Evolutionary conservation across 768 basidiomycete genomes (phyloP).

Genomic region (Leccinum variicolor): DNA sequence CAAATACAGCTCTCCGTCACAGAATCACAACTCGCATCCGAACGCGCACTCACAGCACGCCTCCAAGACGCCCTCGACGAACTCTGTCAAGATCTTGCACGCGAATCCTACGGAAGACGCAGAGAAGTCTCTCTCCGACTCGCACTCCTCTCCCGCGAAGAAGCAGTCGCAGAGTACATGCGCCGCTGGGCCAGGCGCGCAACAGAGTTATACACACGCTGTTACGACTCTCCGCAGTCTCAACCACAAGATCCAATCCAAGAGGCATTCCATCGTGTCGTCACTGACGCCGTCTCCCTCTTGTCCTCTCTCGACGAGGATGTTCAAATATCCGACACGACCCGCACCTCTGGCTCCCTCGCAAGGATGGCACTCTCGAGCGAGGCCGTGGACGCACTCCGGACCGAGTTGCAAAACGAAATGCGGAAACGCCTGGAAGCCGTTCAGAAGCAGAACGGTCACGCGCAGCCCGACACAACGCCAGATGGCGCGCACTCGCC

Average conservation of each 20-base stretch:
- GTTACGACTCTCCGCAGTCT: constrained; percentile 9
- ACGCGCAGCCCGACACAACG: neutral
- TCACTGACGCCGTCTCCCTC: constrained; percentile 36
- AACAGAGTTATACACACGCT: constrained; percentile 39
- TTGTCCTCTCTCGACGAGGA: constrained; percentile 35
- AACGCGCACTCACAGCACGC: constrained; percentile 42
- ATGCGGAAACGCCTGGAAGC: constrained; percentile 44
- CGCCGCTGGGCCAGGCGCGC: constrained; percentile 54
- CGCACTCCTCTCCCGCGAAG: constrained; percentile 61
- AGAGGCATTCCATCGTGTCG: constrained; percentile 29
- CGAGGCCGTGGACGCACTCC: constrained; percentile 48
- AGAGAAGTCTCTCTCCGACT: constrained; percentile 68
- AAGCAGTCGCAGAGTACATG: constrained; percentile 51
- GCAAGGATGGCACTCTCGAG: constrained; percentile 52
- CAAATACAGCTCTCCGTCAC: constrained; percentile 46
- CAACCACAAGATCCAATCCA: constrained; percentile 13
- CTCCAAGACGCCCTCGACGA: constrained; percentile 66
- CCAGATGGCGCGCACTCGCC: no score
- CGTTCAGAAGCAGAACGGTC: constrained; percentile 7
- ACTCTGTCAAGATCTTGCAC: constrained; percentile 63
- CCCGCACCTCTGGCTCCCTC: constrained; percentile 40
- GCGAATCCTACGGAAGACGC: constrained; percentile 69
- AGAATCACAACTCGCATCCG: constrained; percentile 41
- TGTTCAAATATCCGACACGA: constrained; percentile 18
- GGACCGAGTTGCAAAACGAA: constrained; percentile 57